Evolutionary conservation across 2,329 filamentous ascomycete species (phyloP).

Genomic region (Penicillium nordicum): DNA sequence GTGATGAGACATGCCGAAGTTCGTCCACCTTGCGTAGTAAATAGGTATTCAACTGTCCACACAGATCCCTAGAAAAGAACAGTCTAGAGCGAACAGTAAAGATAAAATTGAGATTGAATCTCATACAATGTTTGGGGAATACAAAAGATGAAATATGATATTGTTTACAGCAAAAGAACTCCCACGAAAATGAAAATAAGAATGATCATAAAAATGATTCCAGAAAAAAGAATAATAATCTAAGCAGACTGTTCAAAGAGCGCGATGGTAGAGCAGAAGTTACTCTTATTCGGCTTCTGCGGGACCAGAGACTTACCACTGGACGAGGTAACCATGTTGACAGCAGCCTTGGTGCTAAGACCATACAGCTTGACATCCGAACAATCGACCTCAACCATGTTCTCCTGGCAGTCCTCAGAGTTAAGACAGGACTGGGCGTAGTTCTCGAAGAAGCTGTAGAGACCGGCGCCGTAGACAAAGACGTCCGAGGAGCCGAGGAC

Average conservation of each 20-base stretch:
- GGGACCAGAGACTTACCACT: constrained; percentile 35
- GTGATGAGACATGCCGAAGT: not conserved
- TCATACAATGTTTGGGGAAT: not conserved
- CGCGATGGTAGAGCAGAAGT: constrained; percentile 45
- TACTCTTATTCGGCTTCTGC: constrained; percentile 41
- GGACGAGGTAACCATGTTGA: constrained; percentile 64
- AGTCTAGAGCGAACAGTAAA: not conserved
- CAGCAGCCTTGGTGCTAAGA: constrained; percentile 69
- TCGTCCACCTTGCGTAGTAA: not conserved
- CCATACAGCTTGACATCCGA: constrained; percentile 63
- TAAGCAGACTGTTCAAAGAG: constrained; percentile 38
- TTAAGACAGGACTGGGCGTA: constrained; percentile 68
- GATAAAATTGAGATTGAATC: not conserved
- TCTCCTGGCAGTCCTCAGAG: constrained; percentile 68
- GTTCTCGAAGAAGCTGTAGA: constrained; percentile 83
- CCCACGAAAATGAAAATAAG: not conserved
- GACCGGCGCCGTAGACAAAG: constrained; percentile 67
- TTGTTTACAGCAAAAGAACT: not conserved
- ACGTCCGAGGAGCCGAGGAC: constrained; percentile 65
- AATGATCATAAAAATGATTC: not conserved
- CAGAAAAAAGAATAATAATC: not conserved
- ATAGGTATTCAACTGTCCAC: not conserved
- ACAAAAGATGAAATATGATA: not conserved
- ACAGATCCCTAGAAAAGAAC: not conserved
- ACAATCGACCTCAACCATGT: constrained; percentile 71